Evolutionary conservation across 164 flowering plant genomes (phyloP).

Genomic region (Liriodendron chinense): DNA sequence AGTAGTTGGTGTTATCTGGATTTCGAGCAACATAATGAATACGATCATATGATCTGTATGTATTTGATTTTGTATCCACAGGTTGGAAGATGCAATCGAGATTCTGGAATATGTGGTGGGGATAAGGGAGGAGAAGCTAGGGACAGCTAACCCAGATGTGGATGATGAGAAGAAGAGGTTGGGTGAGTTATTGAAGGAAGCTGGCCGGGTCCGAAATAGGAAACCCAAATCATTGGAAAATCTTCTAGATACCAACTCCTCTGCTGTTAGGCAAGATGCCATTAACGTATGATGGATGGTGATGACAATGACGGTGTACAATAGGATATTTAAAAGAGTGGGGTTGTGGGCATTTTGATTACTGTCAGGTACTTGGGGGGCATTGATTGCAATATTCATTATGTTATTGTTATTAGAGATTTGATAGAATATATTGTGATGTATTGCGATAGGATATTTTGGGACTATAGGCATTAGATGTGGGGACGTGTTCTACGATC

Average conservation of each 20-base stretch:
- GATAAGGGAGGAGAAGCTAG: constrained; percentile 85
- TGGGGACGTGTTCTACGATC: too few species aligned
- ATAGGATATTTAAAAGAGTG: constrained; percentile 15
- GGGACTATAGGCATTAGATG: too few species aligned
- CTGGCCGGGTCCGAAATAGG: constrained; percentile 65
- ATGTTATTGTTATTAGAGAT: background rate
- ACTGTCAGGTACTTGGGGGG: background rate
- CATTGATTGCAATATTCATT: constrained; percentile 9
- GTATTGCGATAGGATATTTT: too few species aligned
- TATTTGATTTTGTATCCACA: constrained; percentile 18
- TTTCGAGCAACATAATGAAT: background rate
- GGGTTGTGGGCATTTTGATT: constrained; percentile 11
- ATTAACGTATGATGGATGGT: constrained; percentile 23
- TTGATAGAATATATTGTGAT: background rate
- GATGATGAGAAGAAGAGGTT: constrained; percentile 80
- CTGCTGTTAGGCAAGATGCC: constrained; percentile 21
- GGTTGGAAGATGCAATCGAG: constrained; percentile 83
- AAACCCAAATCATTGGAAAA: constrained; percentile 67
- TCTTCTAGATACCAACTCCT: constrained; percentile 56
- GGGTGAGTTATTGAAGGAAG: constrained; percentile 68
- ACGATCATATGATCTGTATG: background rate
- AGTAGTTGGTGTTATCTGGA: background rate
- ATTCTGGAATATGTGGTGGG: constrained; percentile 67
- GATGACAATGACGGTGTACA: constrained; percentile 13
- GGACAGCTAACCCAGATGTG: constrained; percentile 86